Evolutionary conservation across 2,329 filamentous ascomycete species (phyloP).

Genomic region (Ustilaginoidea virens): DNA sequence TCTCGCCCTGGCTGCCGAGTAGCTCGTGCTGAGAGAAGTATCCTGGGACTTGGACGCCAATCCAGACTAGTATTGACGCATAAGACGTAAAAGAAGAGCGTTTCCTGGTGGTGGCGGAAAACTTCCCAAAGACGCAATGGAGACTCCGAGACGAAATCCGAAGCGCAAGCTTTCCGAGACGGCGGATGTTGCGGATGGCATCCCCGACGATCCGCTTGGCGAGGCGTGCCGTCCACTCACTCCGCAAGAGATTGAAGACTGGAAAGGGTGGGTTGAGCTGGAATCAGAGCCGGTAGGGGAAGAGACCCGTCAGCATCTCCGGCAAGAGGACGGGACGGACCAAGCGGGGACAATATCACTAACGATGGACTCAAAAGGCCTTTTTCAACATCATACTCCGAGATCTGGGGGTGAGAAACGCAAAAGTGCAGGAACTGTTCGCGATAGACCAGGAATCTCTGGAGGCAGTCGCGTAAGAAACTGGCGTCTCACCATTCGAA

Average conservation of each 20-base stretch:
- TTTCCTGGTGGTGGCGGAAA: too few relatives aligned
- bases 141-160: too few relatives aligned
- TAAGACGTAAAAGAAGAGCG: too few relatives aligned
- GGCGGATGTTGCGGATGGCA: slow-evolving; percentile 6
- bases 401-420: slow-evolving; percentile 58
- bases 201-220: slow-evolving; percentile 25
- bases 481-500: neutral
- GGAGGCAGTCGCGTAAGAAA: slow-evolving; percentile 42
- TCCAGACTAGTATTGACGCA: too few relatives aligned
- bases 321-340: neutral
- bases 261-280: slow-evolving; percentile 67
- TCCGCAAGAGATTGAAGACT: slow-evolving; percentile 38
- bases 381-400: slow-evolving; percentile 77
- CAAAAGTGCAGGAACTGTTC: slow-evolving; percentile 65
- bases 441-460: slow-evolving; percentile 53
- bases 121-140: too few relatives aligned
- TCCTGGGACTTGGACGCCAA: too few relatives aligned
- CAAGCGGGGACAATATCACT: neutral
- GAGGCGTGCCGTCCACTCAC: slow-evolving; percentile 31
- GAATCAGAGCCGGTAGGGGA: slow-evolving; percentile 77
- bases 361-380: slow-evolving; percentile 29
- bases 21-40: too few relatives aligned
- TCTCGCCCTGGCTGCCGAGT: too few relatives aligned
- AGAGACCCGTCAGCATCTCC: too few relatives aligned
- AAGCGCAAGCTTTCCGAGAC: too few relatives aligned